Conservation (phyloP, 2,329 filamentous ascomycete genomes). For the Exophiala xenobiotica region DNA sequence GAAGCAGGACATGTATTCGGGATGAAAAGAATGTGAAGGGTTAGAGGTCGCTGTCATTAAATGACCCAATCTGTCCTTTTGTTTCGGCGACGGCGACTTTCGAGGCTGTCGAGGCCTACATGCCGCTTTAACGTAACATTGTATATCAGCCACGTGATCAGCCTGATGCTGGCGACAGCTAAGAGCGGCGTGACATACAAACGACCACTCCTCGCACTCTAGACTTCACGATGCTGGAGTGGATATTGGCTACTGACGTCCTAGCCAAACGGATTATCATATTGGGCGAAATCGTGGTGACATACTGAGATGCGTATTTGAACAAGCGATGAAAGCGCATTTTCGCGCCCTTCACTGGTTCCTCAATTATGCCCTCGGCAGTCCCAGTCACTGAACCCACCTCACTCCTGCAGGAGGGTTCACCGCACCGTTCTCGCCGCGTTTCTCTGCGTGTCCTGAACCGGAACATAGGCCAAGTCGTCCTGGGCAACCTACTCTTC, state of each 20-base stretch:
- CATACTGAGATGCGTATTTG: too few species aligned
- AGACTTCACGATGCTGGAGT: too few species aligned
- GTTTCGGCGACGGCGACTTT: background rate
- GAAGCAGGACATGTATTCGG: background rate
- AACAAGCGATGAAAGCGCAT: too few species aligned
- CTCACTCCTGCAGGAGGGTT: slow-evolving; percentile 25
- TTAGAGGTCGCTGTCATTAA: slow-evolving; percentile 4
- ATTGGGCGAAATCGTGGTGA: too few species aligned
- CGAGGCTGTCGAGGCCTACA: background rate
- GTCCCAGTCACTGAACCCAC: slow-evolving; percentile 8
- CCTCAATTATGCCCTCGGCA: slow-evolving; percentile 19
- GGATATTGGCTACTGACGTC: too few species aligned
- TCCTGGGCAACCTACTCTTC: slow-evolving; percentile 80
- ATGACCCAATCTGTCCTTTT: slow-evolving; percentile 21
- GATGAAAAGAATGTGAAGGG: slow-evolving; percentile 3
- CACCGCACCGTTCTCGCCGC: slow-evolving; percentile 25
- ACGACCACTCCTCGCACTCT: too few species aligned
- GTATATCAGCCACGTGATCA: too few species aligned
- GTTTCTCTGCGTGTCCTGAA: slow-evolving; percentile 28
- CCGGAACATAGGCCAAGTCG: slow-evolving; percentile 82
- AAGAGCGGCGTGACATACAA: too few species aligned
- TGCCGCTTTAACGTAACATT: slow-evolving; percentile 1
- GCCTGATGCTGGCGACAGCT: too few species aligned
- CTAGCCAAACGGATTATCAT: too few species aligned
- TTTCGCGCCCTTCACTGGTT: too few species aligned